Conservation (phyloP, 805 yeast species). For the Nakazawaea ernobii region DNA sequence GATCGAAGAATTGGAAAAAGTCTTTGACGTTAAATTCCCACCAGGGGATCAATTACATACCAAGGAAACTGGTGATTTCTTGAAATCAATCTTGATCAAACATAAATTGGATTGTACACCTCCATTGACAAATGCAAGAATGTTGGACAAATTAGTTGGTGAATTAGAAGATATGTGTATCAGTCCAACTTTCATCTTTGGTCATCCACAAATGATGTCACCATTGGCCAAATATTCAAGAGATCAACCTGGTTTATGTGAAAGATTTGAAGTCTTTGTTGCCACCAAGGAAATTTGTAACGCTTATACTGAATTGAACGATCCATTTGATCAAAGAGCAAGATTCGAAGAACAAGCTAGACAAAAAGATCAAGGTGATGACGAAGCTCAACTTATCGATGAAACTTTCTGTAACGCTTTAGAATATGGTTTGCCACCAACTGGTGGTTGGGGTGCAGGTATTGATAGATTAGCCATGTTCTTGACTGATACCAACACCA, state of each 20-base stretch:
- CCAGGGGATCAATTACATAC: constrained; percentile 94
- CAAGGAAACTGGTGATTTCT: constrained; percentile 85
- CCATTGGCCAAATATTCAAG: constrained; percentile 97
- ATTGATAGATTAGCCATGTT: constrained; percentile 98
- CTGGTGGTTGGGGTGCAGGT: constrained; percentile 99
- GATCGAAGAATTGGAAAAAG: constrained; percentile 93
- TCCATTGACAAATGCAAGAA: constrained; percentile 93
- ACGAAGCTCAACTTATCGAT: constrained; percentile 95
- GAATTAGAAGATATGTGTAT: constrained; percentile 91
- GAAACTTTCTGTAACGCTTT: constrained; percentile 96
- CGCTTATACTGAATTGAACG: constrained; percentile 98
- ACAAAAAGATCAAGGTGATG: constrained; percentile 98
- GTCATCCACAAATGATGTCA: constrained; percentile 99
- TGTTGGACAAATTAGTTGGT: constrained; percentile 97
- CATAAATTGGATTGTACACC: constrained; percentile 83
- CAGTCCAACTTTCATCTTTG: constrained; percentile 96
- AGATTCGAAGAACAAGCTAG: constrained; percentile 98
- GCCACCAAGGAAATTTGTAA: constrained; percentile 98
- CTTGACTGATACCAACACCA: constrained; percentile 91
- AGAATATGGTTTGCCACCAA: constrained; percentile 98
- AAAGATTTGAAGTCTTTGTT: constrained; percentile 96
- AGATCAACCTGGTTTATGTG: constrained; percentile 89
- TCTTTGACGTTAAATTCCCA: constrained; percentile 85
- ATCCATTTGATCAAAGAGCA: constrained; percentile 96
- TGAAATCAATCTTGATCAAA: constrained; percentile 71